phyloP scores from a whole-genome alignment of 345 rosid species.

The Lepidium sativum region DNA sequence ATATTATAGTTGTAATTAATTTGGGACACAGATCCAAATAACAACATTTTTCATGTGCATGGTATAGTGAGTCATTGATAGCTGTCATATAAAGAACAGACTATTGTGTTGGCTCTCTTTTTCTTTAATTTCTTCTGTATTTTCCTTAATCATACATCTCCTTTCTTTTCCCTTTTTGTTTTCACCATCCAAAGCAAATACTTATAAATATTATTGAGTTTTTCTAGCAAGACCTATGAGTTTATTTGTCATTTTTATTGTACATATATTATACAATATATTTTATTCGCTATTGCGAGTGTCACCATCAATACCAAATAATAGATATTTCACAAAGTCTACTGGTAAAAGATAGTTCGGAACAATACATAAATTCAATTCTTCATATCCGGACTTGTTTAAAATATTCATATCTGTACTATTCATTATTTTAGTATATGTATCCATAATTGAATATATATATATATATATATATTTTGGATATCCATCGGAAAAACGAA shows the following conservation, averaged over 20 bases:
- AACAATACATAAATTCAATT: no score
- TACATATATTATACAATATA: constrained; percentile 1
- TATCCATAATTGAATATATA: no score
- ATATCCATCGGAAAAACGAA: no score
- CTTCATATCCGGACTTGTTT: no score
- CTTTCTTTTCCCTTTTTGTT: not conserved
- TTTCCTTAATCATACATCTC: not conserved
- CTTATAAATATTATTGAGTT: not conserved
- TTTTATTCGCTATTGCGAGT: not conserved
- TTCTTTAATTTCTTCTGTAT: constrained; percentile 8
- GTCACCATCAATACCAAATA: constrained; percentile 8
- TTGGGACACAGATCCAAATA: constrained; percentile 19
- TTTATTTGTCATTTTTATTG: not conserved
- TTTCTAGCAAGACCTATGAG: not conserved
- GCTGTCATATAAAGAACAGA: constrained; percentile 24
- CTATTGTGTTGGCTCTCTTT: constrained; percentile 9
- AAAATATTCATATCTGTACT: no score
- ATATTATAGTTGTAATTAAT: not conserved
- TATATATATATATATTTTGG: no score
- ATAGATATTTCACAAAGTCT: not conserved
- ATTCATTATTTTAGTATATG: no score
- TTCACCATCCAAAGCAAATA: constrained; percentile 13
- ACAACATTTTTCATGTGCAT: constrained; percentile 28
- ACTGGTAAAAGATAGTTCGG: no score
- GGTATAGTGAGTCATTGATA: constrained; percentile 24